Evolutionary conservation across 1,139 yeast species (phyloP), one percentile per base, ranked within the genome.

Genomic region (Hansenula lynferdii): DNA sequence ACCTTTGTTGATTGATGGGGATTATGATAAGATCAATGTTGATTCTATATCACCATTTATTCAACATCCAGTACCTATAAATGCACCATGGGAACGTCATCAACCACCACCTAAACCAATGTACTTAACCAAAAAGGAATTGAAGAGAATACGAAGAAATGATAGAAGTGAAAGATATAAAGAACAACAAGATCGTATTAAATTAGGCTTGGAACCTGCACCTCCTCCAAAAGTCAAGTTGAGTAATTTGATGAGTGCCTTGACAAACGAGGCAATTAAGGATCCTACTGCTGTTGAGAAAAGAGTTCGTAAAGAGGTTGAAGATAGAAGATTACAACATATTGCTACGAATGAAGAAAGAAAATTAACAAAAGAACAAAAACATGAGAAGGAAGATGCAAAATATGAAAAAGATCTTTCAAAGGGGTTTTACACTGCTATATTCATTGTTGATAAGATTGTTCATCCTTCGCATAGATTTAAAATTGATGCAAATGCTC

Each of bases 271-370:
- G 44, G 86, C 94, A n/a, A 82, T 89, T 34, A 71, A 74, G 44
- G 96, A 92, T 54, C 98, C 98, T 0, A 92, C 98, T 0, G 77
- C 78, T 5, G 81, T 90, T 49, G 98, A 92, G 54, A 69, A 70
- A 57, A 62, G 70, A 40, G 97, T 94, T 0, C 68, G 76, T 35
- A 61, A 66, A 29, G 94, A 90, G 45, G 84, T 87, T 9, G 79
- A 72, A 30, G 74, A 75, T 33, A 67, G 99, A 21, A 64, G 65
- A 24, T 50, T 63, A n/a, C 63, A 65, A 34, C 99, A 92, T 60
- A 67, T 75, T 46, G 63, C 64, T 28, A 71, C 61, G 24, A 92
- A 92, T 57, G 72, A 72, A 38, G 74, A 66, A 3, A 67, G 97
- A 21, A 78, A 76, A 51, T 61, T 83, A 30, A 72, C 78, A 0